Evolutionary conservation across 306 rosid genomes (phyloP).

Genomic region (Pueraria montana): DNA sequence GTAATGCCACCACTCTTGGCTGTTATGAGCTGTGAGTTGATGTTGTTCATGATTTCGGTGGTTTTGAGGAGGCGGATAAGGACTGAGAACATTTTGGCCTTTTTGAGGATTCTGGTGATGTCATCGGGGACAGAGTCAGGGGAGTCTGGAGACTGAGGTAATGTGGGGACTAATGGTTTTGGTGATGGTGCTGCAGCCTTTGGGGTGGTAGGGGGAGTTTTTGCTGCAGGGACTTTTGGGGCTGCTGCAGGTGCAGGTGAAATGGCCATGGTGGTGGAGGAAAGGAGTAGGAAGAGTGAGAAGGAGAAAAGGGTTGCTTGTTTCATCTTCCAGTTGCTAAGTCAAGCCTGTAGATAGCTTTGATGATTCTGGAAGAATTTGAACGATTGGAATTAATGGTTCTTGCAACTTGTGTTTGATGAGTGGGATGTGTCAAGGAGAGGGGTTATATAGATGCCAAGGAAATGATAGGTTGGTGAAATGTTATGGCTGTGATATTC

Average conservation of each 20-base stretch:
- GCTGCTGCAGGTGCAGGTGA: conserved; percentile 51
- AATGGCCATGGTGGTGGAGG: conserved; percentile 27
- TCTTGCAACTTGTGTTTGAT: conserved; percentile 30
- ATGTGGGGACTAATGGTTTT: conserved; percentile 48
- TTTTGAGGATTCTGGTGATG: conserved; percentile 51
- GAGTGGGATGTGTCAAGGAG: neutral
- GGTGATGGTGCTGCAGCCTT: conserved; percentile 29
- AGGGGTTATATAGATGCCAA: conserved; percentile 31
- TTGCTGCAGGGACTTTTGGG: conserved; percentile 28
- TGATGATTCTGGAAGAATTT: conserved; percentile 24
- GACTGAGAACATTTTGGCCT: conserved; percentile 49
- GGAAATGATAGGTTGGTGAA: conserved; percentile 41
- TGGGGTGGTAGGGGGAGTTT: conserved; percentile 8
- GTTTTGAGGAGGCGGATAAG: conserved; percentile 55
- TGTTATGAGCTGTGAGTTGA: conserved; percentile 58
- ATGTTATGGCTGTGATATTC: conserved; percentile 34
- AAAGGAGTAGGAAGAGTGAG: conserved; percentile 34
- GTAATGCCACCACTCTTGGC: conserved; percentile 49
- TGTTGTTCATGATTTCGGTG: conserved; percentile 54
- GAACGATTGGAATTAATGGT: conserved; percentile 25
- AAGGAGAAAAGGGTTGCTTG: conserved; percentile 32
- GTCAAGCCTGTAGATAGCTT: neutral
- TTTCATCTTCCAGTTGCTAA: conserved; percentile 41
- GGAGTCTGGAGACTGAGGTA: conserved; percentile 48
- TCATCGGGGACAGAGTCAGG: conserved; percentile 46